These are phyloP conservation scores for Erodium trifolium DNA, from an alignment of 441 rosid species.

Conservation along the genomic window DNA sequence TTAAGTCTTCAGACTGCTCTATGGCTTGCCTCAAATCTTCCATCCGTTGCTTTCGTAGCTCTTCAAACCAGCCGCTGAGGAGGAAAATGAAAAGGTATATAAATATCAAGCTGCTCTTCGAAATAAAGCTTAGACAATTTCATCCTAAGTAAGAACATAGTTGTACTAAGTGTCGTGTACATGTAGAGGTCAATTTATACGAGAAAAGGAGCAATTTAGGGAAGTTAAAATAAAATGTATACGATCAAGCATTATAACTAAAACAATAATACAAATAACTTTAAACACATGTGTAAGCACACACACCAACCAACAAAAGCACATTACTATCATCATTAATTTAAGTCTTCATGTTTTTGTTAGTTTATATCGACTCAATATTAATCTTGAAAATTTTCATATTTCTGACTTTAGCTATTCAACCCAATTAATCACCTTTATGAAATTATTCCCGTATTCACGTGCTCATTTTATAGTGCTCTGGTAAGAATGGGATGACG, in stretches of 20 bases:
- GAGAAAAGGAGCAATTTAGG: no score
- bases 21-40: constrained; percentile 64
- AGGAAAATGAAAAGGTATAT: constrained; percentile 17
- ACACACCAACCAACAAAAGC: no score
- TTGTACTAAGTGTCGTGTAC: neutral
- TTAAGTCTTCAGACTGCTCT: constrained; percentile 60
- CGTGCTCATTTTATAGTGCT: neutral
- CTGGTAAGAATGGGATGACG: neutral
- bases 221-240: no score
- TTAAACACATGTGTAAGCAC: no score
- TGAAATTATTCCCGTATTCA: neutral
- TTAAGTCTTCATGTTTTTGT: neutral
- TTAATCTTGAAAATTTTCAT: neutral
- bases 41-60: constrained; percentile 67
- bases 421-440: neutral
- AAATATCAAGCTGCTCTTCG: constrained; percentile 4
- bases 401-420: neutral
- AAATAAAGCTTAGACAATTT: neutral
- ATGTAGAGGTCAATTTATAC: neutral
- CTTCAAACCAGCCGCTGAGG: constrained; percentile 72
- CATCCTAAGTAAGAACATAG: neutral
- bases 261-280: no score
- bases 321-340: neutral
- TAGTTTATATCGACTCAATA: neutral
- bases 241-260: no score